Base-by-base conservation (phyloP, 345 rosid genomes). In the Corymbia maculata region DNA sequence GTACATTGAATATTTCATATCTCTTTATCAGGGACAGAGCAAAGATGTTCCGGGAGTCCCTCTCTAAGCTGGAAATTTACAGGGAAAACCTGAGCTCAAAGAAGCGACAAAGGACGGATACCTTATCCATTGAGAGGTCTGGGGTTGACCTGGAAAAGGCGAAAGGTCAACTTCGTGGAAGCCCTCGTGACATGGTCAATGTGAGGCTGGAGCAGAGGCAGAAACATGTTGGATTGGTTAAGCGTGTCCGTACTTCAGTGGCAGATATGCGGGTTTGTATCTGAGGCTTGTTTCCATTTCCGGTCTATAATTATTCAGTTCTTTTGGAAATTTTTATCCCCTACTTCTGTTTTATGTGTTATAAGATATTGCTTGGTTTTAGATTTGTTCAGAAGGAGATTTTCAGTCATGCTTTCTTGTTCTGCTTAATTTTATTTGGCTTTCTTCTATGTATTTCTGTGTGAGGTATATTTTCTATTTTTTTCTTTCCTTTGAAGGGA, bases 231-330 rank as follows among this genome's bases (percentile, higher is more conserved):
- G 98, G 96, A 87, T 91, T 93, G 91, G 94, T 94, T 89, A 98
- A 96, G 92, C 98, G 98, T 89, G 93, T 91, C 90, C 97, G 97
- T 64, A 91, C 96, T 2, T 85, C 96, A 86, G 90, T 93, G 79
- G 93, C 93, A 55, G 98, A 96, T 92, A 89, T 94, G 92, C 95
- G 93, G 99, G 99, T 96, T 92, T 92, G 97, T 95, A 85, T 89
- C 36, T 21, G 19, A 53, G 82, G 49, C 82, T 42, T 75, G 49
- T 75, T 75, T 75, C 82, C 75, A 26, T 53, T 84, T 88, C 57
- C 13, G 86, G 42, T 80, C 85, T 17, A 57, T 84, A n/a, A 28
- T 9, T 52, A 52, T 42, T 42, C 68, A 88, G 22, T 75, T 42
- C 82, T 42, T 42, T 19, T 19, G 82, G 82, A 42, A 75, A 19